Base-by-base conservation (phyloP, 192 early-diverging fungal genomes). In the Backusella australiensis region DNA sequence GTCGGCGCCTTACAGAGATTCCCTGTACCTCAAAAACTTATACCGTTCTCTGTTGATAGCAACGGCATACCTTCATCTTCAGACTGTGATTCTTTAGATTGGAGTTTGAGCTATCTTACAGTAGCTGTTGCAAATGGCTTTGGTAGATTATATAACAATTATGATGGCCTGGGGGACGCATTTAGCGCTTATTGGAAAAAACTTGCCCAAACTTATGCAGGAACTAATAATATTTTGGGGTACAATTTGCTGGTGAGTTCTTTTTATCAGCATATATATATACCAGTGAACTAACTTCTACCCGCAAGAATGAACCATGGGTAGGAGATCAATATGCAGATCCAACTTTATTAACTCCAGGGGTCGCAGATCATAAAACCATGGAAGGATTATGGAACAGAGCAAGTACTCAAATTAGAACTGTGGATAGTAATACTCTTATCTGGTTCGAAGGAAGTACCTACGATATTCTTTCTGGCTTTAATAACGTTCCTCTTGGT, bases 401-500 rank as follows among this genome's bases (percentile, higher is more conserved):
- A 44, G 86, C 85, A 9, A 86, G 77, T 15, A 44, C 82, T 2
- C 79, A 78, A 14, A 88, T 91, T 39, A 84, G 89, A 21, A 72
- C 80, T 19, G 88, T 88, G 9, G 85, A 90, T 36, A 83, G 80
- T 26, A 82, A 83, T 21, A 85, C 86, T 1, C 59, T 91, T 39
- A 75, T 91, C 26, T 85, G 83, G 66, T 91, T 89, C 74, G 89
- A 89, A 67, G 87, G 86, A 23, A 79, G 82, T 4, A 88, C 89
- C 6, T 90, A 78, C 56, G 88, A 88, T 74, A 82, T 84, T 29
- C 53, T 77, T 0, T 74, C 65, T n/a, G 79, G 77, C 0, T 85
- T 84, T 69, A 85, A 85, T 41, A 81, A 80, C 44, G 87, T 88
- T 3, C 87, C 89, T 66, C 78, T 84, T 19, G 89, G 87, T 14